phyloP scores from a whole-genome alignment of 2,329 filamentous ascomycete genomes.

The Tolypocladium endophyticum region DNA sequence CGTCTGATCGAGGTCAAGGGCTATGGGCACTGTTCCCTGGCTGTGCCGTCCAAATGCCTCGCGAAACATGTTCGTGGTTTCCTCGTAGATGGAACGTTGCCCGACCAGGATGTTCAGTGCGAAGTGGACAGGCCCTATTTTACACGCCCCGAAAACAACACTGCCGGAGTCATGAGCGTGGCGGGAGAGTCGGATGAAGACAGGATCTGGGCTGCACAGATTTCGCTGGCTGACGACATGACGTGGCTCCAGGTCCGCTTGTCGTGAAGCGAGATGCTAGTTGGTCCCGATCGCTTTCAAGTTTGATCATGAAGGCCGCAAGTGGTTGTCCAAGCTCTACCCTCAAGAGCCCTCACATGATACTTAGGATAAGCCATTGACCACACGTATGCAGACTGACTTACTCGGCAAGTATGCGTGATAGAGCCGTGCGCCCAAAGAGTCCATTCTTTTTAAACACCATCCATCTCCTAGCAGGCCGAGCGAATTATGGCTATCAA shows the following conservation, averaged over 20 bases:
- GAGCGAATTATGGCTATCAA: too few species aligned
- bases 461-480: too few species aligned
- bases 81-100: constrained; percentile 26
- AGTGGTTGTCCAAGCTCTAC: background rate
- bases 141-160: constrained; percentile 11
- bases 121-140: constrained; percentile 29
- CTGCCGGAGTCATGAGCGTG: background rate
- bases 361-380: too few species aligned
- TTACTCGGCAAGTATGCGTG: too few species aligned
- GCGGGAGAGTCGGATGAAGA: constrained; percentile 2
- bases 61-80: constrained; percentile 24
- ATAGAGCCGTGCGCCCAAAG: too few species aligned
- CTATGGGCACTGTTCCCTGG: constrained; percentile 31
- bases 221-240: background rate
- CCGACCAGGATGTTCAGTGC: constrained; percentile 22
- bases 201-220: constrained; percentile 4
- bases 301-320: background rate
- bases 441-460: too few species aligned
- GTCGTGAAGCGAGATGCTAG: background rate
- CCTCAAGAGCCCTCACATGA: too few species aligned
- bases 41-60: constrained; percentile 24
- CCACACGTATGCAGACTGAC: too few species aligned
- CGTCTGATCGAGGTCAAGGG: constrained; percentile 28
- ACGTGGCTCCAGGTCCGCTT: background rate
- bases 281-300: background rate